phyloP scores from a whole-genome alignment of 202 grass and related monocot genomes.

The Saccharum hybrid region DNA sequence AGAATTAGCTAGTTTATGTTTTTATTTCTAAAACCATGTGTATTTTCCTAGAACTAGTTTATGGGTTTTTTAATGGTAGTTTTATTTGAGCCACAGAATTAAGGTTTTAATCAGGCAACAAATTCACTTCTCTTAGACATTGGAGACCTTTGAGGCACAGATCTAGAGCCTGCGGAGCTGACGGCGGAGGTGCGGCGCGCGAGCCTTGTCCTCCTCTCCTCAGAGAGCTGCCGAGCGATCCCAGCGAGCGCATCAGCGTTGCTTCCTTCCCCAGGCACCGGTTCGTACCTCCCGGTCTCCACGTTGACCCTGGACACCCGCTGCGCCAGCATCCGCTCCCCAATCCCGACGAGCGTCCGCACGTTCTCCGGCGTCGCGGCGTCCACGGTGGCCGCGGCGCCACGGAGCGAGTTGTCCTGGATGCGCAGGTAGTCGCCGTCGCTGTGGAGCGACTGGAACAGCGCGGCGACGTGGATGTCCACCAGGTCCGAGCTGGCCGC shows the following conservation, averaged over 20 bases:
- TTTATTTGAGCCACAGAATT: too few relatives aligned
- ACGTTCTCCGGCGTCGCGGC: conserved; percentile 44
- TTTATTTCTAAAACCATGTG: too few relatives aligned
- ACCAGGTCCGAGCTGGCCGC: conserved; percentile 54
- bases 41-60: too few relatives aligned
- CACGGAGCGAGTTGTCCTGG: conserved; percentile 51
- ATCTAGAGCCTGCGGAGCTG: not conserved
- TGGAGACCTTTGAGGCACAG: too few relatives aligned
- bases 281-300: conserved; percentile 41
- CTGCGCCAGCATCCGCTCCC: conserved; percentile 50
- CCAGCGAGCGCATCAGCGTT: conserved; percentile 53
- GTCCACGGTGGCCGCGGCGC: conserved; percentile 40
- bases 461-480: conserved; percentile 50
- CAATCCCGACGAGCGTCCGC: conserved; percentile 39
- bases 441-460: conserved; percentile 53
- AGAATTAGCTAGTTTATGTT: too few relatives aligned
- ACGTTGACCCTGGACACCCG: conserved; percentile 50
- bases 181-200: not conserved
- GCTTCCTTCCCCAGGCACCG: conserved; percentile 13
- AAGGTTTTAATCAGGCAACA: too few relatives aligned
- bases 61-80: too few relatives aligned
- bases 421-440: conserved; percentile 52
- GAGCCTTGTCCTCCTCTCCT: conserved; percentile 40
- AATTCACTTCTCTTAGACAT: too few relatives aligned
- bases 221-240: conserved; percentile 38